Evolutionary conservation across 2,329 filamentous ascomycete species (phyloP).

Genomic region (Aquanectria penicillioides): DNA sequence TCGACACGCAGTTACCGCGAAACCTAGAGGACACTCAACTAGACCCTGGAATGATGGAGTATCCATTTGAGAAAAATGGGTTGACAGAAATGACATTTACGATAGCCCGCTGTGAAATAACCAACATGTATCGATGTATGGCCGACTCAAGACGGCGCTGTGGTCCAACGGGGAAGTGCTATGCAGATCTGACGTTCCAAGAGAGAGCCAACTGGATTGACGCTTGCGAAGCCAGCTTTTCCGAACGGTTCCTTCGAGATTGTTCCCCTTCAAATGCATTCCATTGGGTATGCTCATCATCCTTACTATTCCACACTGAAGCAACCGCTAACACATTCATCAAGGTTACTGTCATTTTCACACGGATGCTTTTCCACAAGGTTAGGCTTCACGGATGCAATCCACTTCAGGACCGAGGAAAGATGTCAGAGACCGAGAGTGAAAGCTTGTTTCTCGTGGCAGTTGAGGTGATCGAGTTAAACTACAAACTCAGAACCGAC

Average conservation of each 20-base stretch:
- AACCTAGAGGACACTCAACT: conserved; percentile 15
- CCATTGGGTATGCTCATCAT: conserved; percentile 5
- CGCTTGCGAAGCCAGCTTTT: conserved; percentile 3
- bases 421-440: not conserved
- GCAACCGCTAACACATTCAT: not conserved
- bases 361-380: conserved; percentile 20
- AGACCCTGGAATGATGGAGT: conserved; percentile 3
- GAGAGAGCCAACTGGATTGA: conserved; percentile 15
- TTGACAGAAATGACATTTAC: conserved; percentile 15
- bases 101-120: conserved; percentile 1
- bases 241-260: conserved; percentile 4
- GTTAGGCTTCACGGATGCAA: conserved; percentile 13
- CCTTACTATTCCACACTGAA: not conserved
- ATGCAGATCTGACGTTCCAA: conserved; percentile 3
- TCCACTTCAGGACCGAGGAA: not conserved
- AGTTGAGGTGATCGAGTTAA: conserved; percentile 16
- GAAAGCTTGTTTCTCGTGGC: conserved; percentile 11
- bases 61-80: not conserved
- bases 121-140: conserved; percentile 18
- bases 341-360: conserved; percentile 8
- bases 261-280: conserved; percentile 3
- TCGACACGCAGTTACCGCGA: conserved; percentile 7
- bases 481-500: conserved; percentile 19
- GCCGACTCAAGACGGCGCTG: conserved; percentile 3
- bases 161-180: conserved; percentile 8